Percentiles rank a stretch among this genome's conserved stretches.
Evolutionary conservation across 305 asterid species (phyloP).

Genomic region (Fraxinus ornus): DNA sequence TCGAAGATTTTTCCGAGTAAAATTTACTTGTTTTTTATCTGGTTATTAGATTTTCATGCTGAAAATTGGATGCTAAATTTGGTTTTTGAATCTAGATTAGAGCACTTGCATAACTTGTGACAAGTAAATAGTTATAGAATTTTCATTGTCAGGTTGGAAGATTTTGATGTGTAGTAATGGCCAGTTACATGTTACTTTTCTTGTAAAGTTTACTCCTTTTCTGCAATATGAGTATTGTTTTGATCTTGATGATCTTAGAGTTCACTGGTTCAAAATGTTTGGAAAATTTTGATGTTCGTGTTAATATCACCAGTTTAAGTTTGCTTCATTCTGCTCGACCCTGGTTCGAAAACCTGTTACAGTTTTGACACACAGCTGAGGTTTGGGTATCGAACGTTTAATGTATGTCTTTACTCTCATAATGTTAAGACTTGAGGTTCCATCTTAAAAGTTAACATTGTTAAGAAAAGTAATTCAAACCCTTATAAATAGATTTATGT

Average conservation of each 20-base stretch:
- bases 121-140: not conserved
- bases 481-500: too few species aligned
- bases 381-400: not conserved
- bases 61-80: not conserved
- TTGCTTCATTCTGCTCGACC: not conserved
- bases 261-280: not conserved
- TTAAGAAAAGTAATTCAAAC: too few species aligned
- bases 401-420: not conserved
- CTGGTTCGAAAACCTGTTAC: not conserved
- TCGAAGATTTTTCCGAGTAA: slow-evolving; percentile 28
- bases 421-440: too few species aligned
- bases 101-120: not conserved
- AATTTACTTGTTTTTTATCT: not conserved
- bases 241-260: not conserved
- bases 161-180: not conserved
- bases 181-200: not conserved
- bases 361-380: not conserved
- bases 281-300: not conserved
- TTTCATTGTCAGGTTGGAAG: not conserved
- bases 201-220: not conserved
- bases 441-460: too few species aligned
- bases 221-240: not conserved
- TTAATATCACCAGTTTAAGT: not conserved
- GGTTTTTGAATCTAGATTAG: not conserved
- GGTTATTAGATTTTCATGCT: not conserved